phyloP scores from a whole-genome alignment of 2,329 filamentous ascomycete species.

The Didymella glomerata region DNA sequence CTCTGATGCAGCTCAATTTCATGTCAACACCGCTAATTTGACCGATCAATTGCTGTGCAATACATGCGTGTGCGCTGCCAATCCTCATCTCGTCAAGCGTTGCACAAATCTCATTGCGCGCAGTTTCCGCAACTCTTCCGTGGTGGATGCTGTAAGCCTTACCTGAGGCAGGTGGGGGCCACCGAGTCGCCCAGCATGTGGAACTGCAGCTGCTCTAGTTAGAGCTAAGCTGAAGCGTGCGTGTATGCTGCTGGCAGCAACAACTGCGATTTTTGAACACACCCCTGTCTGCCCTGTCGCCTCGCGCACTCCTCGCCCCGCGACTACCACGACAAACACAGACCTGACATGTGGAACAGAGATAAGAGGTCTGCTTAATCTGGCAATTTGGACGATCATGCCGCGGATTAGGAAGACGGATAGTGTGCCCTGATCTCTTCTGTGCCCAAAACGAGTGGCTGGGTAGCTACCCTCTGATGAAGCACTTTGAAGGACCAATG shows the following conservation, averaged over 20 bases:
- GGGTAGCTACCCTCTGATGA: neutral
- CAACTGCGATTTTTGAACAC: neutral
- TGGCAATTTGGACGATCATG: slow-evolving; percentile 3
- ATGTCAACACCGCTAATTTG: slow-evolving; percentile 7
- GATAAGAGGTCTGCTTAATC: neutral
- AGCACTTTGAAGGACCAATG: neutral
- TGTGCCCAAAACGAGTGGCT: neutral
- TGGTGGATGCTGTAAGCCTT: slow-evolving; percentile 5
- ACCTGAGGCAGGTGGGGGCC: slow-evolving; percentile 5
- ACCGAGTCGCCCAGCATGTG: slow-evolving; percentile 2
- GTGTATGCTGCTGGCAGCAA: slow-evolving; percentile 7
- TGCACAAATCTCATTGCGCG: slow-evolving; percentile 6
- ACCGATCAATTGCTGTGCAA: slow-evolving; percentile 7
- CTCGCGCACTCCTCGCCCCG: slow-evolving; percentile 1
- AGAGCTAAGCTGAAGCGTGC: slow-evolving; percentile 9
- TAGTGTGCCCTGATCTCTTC: neutral
- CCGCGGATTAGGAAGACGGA: neutral
- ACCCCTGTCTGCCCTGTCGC: slow-evolving; percentile 5
- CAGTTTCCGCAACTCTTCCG: neutral
- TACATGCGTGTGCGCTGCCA: slow-evolving; percentile 10
- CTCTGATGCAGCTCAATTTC: neutral
- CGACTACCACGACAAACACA: slow-evolving; percentile 3
- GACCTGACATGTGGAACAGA: slow-evolving; percentile 1
- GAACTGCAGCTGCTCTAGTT: slow-evolving; percentile 1
- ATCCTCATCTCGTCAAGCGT: slow-evolving; percentile 17